Base-by-base conservation (phyloP, 371 early-diverging fungal genomes). In the Mortierella sp. region DNA sequence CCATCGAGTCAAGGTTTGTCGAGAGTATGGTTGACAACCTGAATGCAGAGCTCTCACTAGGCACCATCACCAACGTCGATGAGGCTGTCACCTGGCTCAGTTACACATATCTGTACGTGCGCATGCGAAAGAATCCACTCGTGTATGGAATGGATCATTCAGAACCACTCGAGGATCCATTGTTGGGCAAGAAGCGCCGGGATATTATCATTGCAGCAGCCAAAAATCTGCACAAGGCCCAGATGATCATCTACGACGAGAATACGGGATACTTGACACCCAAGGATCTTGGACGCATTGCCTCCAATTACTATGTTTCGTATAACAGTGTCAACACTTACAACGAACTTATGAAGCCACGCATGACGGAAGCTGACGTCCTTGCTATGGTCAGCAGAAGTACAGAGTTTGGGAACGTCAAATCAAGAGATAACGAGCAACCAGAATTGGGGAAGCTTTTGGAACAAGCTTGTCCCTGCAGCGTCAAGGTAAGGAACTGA, bases 71-170 rank as follows among this genome's bases (percentile, higher is more conserved):
- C 54, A 93, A 87, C 79, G 88, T 96, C 13, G 91, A 94, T 48
- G 99, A 98, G 40, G 99, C 97, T 0, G 94, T 96, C 0, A 87
- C 93, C 61, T 99, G 99, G 99, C 82, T 99, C 24, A 96, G 95
- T 27, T 95, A 95, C 79, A 96, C 99, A 6, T 99, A 99, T 80
- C 82, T 98, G 55, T 97, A 95, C 79, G 94, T 99, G 17, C 90
- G 99, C 59, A 98, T 99, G 98, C 81, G 93, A 57, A 86, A 94
- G 21, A 93, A 95, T 67, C 94, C 94, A 14, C 53, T 87, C 0
- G 74, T 96, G 29, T 98, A 99, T 78, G 91, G 91, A 14, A 83
- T 96, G n/a, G n/a, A n/a, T n/a, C n/a, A n/a, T 4, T 78, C 85
- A 0, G 92, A 92, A 24, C 93, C 94, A n/a, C 61, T 84, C 6